These are phyloP conservation scores for Fusarium sp. DNA, from an alignment of 2,329 filamentous ascomycete genomes.

Conservation along the genomic window DNA sequence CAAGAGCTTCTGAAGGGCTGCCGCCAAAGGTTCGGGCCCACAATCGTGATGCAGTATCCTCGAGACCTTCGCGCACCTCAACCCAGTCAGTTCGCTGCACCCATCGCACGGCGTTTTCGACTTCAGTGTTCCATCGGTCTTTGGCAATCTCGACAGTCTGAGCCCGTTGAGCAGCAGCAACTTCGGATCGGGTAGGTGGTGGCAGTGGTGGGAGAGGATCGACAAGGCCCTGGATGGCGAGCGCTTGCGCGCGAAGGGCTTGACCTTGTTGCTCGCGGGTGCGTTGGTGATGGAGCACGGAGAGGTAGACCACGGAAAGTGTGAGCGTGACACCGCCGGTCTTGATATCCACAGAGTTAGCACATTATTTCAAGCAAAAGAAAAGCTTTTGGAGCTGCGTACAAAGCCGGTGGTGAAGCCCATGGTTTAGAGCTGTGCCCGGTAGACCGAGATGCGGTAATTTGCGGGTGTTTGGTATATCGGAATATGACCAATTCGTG, in stretches of 20 bases:
- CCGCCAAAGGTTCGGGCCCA: constrained; percentile 60
- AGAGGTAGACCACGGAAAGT: constrained; percentile 79
- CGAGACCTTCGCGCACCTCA: constrained; percentile 71
- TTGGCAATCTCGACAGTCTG: constrained; percentile 77
- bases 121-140: constrained; percentile 83
- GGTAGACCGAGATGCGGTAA: constrained; percentile 50
- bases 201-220: constrained; percentile 64
- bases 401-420: constrained; percentile 84
- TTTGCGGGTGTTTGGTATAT: constrained; percentile 43
- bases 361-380: not conserved
- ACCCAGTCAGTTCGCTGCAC: constrained; percentile 77
- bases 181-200: constrained; percentile 66
- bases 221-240: constrained; percentile 67
- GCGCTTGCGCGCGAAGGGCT: constrained; percentile 70
- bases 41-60: constrained; percentile 63
- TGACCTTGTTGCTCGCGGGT: constrained; percentile 74
- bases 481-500: constrained; percentile 39
- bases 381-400: constrained; percentile 55
- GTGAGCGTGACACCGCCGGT: constrained; percentile 83
- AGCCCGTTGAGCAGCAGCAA: constrained; percentile 66
- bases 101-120: constrained; percentile 76
- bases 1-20: constrained; percentile 50
- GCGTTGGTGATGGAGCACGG: constrained; percentile 77
- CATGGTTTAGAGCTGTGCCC: constrained; percentile 64
- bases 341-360: constrained; percentile 63